These are phyloP conservation scores for Glonium stellatum DNA, from an alignment of 495 filamentous ascomycete genomes.

Conservation along the genomic window DNA sequence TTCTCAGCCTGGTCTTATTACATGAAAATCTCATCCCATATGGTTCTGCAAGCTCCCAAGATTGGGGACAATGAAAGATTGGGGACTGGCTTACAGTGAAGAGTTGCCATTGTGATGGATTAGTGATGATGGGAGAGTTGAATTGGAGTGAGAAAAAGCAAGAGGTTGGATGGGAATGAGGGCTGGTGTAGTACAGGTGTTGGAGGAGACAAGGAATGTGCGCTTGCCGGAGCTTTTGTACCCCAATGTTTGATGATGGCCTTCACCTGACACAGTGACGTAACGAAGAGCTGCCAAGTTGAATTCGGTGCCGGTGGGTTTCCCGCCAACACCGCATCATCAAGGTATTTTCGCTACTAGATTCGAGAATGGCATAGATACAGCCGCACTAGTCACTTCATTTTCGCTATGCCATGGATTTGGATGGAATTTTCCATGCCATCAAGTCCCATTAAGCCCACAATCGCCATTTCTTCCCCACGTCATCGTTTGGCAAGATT, in stretches of 20 bases:
- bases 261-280: constrained; percentile 5
- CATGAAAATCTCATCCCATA: neutral
- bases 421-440: neutral
- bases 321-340: neutral
- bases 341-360: neutral
- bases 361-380: neutral
- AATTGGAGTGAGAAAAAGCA: constrained; percentile 3
- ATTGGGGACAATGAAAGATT: neutral
- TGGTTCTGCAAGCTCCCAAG: neutral
- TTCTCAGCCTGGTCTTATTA: neutral
- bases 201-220: constrained; percentile 1
- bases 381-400: neutral
- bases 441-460: neutral
- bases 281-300: constrained; percentile 1
- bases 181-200: neutral
- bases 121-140: constrained; percentile 9
- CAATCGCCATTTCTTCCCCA: neutral
- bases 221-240: neutral
- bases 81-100: constrained; percentile 50
- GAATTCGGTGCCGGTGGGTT: neutral
- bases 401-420: neutral
- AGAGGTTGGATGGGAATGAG: too few species aligned
- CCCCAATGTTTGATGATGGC: neutral
- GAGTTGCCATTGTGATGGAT: constrained; percentile 49
- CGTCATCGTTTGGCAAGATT: too few species aligned